Base-by-base conservation (phyloP, 768 basidiomycete species). In the Kwoniella bestiolae region DNA sequence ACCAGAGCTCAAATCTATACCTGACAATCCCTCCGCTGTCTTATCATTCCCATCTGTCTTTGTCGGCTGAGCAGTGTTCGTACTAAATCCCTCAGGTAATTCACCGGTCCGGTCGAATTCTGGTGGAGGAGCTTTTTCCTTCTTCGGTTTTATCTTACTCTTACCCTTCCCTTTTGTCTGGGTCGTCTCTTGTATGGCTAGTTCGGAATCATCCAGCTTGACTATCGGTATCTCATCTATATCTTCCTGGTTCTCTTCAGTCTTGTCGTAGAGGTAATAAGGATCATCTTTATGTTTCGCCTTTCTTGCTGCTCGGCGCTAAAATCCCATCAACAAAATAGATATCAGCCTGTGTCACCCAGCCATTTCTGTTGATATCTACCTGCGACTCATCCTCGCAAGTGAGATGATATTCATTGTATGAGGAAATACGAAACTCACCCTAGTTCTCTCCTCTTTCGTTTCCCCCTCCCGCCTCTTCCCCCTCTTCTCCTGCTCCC, bases 141-240 rank as follows among this genome's bases (percentile, higher is more conserved):
- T 47, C 18, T 53, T 35, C 7, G 21, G 46, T 35, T 58, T 65
- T 21, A 1, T 38, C 50, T 65, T 64, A 25, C 51, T 5, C 56
- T 73, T 70, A 32, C 32, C 14, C 28, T 60, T 68, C 26, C 11
- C 23, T 53, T 62, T 52, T 41, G 2, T 60, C n/a, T 46, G 35
- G 9, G 41, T 45, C n/a, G 59, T 16, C 21, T 60, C 59, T 49
- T 34, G 41, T 32, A 26, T n/a, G n/a, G 23, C 53, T 11, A 68
- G 23, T 41, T 70, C 68, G 9, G 62, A 26, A 60, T 82, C 61
- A 45, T 95, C 91, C 50, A 98, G 82, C 66, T 84, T 86, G 31
- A 97, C 91, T 25, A 99, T 87, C 0, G 95, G 94, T 80, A 98
- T 97, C 8, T 89, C 86, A 72, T 96, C 93, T n/a, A 96, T 70